Base-by-base conservation (phyloP, 176 grass and related monocot genomes). In the Typha latifolia region DNA sequence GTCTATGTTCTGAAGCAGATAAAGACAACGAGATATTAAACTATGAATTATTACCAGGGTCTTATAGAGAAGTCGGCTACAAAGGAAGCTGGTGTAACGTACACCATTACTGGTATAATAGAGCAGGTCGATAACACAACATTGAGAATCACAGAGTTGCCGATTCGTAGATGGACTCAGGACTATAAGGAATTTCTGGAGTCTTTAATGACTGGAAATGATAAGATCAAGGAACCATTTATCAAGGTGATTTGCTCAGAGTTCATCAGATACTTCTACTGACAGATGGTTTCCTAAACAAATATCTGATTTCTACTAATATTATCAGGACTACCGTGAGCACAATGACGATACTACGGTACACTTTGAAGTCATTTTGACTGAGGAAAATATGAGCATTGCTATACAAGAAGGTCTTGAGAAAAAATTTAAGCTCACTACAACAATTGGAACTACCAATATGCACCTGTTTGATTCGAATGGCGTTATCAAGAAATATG, bases 341-440 rank as follows among this genome's bases (percentile, higher is more conserved):
- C 76, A 99, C 47, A 86, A 83, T 57, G 89, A 99, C 51, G 79
- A 87, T 4, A 66, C 72, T 0, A 80, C 59, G 52, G 81, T 99
- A 57, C 79, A 87, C 51, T 85, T 93, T 70, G 79, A 85, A 16
- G 16, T 99, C 37, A 63, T 19, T 52, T 62, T 93, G 66, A 80
- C 16, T 2, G 86, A 93, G 53, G 52, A 69, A 70, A 99, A 90
- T 49, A 81, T 99, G 94, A 85, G 81, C 14, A 65, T 83, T 53
- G 94, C 86, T 31, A 72, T 34, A 51, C 66, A 87, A 76, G 94
- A 99, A 99, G 94, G 94, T 3, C 68, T 99, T 6, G 64, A 74
- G 74, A 99, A 93, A 74, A 99, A 89, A 52, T 93, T 99, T 62
- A 99, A 90, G 76, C 31, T 99, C 62, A 93, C 89, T 31, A 90